Percentiles rank a stretch among this genome's conserved stretches.
Evolutionary conservation across 805 yeast species (phyloP).

Genomic region (Candida xyloterini): DNA sequence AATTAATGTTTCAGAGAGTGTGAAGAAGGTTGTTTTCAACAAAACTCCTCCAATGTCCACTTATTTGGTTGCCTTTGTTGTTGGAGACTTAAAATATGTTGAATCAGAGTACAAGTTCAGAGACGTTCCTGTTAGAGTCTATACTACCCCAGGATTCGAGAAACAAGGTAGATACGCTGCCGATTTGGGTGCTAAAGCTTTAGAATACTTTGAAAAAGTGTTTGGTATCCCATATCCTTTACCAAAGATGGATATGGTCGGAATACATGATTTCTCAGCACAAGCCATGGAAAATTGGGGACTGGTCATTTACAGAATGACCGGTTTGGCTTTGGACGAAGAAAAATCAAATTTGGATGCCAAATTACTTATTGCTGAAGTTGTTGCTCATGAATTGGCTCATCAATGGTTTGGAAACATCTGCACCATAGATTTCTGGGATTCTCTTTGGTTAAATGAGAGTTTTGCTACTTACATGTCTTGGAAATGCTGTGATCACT

Average conservation of each 20-base stretch:
- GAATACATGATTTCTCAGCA: constrained; percentile 74
- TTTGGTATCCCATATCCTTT: constrained; percentile 65
- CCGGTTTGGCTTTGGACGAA: constrained; percentile 50
- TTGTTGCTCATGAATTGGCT: constrained; percentile 84
- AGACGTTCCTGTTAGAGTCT: constrained; percentile 50
- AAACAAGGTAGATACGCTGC: constrained; percentile 47
- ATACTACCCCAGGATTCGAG: constrained; percentile 50
- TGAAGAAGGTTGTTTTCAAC: constrained; percentile 38
- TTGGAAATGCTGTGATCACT: constrained; percentile 62
- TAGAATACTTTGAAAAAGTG: constrained; percentile 48
- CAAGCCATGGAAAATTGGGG: constrained; percentile 97
- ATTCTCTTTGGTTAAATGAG: constrained; percentile 85
- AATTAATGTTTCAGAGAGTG: constrained; percentile 13
- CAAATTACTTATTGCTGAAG: constrained; percentile 75
- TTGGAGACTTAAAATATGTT: constrained; percentile 54
- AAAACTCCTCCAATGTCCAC: constrained; percentile 54
- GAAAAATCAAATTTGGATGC: constrained; percentile 46
- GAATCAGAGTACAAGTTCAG: constrained; percentile 45
- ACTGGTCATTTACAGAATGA: constrained; percentile 64
- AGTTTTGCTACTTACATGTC: constrained; percentile 91
- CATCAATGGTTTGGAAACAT: constrained; percentile 93
- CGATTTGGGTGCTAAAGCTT: constrained; percentile 48
- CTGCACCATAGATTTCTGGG: constrained; percentile 95
- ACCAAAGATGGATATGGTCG: constrained; percentile 80
- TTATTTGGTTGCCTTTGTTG: constrained; percentile 55